These are phyloP conservation scores for Geranium rotundifolium DNA, from an alignment of 345 rosid genomes.

Conservation along the genomic window DNA sequence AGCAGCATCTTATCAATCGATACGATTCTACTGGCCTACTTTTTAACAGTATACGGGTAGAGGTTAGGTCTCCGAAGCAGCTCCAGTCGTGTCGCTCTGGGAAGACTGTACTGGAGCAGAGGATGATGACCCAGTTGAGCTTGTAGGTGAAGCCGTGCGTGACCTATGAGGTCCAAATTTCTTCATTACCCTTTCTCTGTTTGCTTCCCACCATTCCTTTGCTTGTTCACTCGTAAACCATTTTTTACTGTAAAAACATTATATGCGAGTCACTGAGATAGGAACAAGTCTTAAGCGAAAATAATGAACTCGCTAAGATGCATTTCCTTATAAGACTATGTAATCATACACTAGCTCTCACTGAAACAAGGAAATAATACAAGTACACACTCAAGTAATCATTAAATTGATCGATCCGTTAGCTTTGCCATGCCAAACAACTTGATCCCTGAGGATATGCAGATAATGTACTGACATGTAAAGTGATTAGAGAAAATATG, in stretches of 20 bases:
- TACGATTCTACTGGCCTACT: too few relatives aligned
- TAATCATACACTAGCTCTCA: neutral
- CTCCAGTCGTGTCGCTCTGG: too few relatives aligned
- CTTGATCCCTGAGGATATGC: neutral
- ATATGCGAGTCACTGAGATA: neutral
- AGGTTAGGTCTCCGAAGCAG: too few relatives aligned
- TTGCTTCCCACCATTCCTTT: slow-evolving; percentile 79
- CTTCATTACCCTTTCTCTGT: slow-evolving; percentile 71
- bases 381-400: neutral
- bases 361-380: too few relatives aligned
- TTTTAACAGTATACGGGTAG: too few relatives aligned
- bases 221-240: slow-evolving; percentile 72
- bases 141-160: neutral
- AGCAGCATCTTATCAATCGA: too few relatives aligned
- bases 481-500: neutral
- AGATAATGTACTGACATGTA: too few relatives aligned
- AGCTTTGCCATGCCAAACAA: neutral
- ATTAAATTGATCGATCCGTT: too few relatives aligned
- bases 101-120: too few relatives aligned
- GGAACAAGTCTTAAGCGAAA: neutral
- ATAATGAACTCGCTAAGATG: neutral
- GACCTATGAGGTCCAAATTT: slow-evolving; percentile 34
- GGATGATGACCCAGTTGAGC: too few relatives aligned
- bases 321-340: neutral
- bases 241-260: slow-evolving; percentile 44